Evolutionary conservation across 352 stramenopile species (phyloP), one percentile per base, ranked within the genome.

Genomic region (Phytopythium aichiense): DNA sequence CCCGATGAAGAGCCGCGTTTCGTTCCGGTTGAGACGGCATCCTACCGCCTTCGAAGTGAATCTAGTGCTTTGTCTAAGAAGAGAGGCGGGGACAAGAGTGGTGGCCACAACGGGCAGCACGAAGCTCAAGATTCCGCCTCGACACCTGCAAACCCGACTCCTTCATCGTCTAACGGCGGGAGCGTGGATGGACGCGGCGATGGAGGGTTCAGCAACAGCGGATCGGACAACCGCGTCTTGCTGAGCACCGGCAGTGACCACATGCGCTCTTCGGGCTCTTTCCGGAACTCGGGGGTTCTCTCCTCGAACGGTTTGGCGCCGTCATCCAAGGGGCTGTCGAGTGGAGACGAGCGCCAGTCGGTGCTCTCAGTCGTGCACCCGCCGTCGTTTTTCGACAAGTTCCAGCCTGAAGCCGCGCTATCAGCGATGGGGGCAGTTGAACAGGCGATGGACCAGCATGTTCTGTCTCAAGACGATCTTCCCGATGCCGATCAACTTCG

Each of bases 351-450:
- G 38, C 76, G 71, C 20, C 73, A 65, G 28, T 90, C 81, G 23
- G 60, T 81, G 28, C 59, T 74, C 46, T 81, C 73, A 0, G 74
- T 72, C 4, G 65, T 70, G 5, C 71, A 84, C 35, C 54, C 64
- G 13, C 52, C 43, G 20, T 81, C 74, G 11, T 65, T 86, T 9
- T 74, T 89, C 61, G 63, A 77, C 15, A 85, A 87, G 56, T 82
- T 92, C 51, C 76, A 89, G 40, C 77, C 80, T 22, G 79, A 87
- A 12, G 60, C 69, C 20, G 73, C 81, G 13, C 64, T 89, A 23
- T 53, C 64, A 18, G 84, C 84, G 2, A 78, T 92, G 57, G 69
- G 78, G 20, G 80, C 79, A 2, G 78, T 92, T 28, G 83, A 92
- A 56, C 63, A 76, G 56, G 75, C 72, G 13, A 56, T 90, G 48